Evolutionary conservation across 192 early-diverging fungal genomes (phyloP).

Genomic region (Dispira simplex): DNA sequence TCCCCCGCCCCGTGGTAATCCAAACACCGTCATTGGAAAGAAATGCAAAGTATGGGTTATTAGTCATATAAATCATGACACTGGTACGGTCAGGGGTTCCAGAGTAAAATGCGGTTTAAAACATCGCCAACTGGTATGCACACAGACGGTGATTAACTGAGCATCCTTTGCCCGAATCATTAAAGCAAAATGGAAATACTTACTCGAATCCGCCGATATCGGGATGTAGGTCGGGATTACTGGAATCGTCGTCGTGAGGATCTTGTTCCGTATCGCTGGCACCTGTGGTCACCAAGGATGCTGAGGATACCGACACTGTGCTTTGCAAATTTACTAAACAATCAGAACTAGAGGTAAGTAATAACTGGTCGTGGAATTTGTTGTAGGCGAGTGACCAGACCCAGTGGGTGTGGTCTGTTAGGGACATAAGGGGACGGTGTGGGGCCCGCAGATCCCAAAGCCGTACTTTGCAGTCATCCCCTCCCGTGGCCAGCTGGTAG

Average conservation of each 20-base stretch:
- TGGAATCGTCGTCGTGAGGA: slow-evolving; percentile 13
- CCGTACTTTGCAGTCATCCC: slow-evolving; percentile 75
- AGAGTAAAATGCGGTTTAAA: too few species aligned
- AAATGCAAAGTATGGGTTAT: too few species aligned
- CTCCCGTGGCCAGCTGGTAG: slow-evolving; percentile 70
- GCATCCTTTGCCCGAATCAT: too few species aligned
- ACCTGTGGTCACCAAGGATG: slow-evolving; percentile 19
- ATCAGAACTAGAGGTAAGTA: slow-evolving; percentile 74
- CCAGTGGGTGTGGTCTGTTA: slow-evolving; percentile 81
- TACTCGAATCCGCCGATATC: slow-evolving; percentile 8
- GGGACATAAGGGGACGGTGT: slow-evolving; percentile 35
- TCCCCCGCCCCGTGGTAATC: too few species aligned
- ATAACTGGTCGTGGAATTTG: slow-evolving; percentile 80
- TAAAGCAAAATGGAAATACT: neutral
- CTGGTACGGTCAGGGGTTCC: too few species aligned
- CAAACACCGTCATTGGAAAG: too few species aligned
- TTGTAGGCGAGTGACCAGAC: slow-evolving; percentile 76
- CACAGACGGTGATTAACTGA: too few species aligned
- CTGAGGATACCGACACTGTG: slow-evolving; percentile 58
- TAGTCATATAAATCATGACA: too few species aligned
- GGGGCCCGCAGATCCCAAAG: slow-evolving; percentile 73
- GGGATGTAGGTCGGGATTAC: slow-evolving; percentile 7
- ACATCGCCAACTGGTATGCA: too few species aligned
- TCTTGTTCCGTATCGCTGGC: slow-evolving; percentile 25
- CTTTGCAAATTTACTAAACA: slow-evolving; percentile 78